These are phyloP conservation scores for Aureobasidium sp. DNA, from an alignment of 2,329 filamentous ascomycete species.

Conservation along the genomic window DNA sequence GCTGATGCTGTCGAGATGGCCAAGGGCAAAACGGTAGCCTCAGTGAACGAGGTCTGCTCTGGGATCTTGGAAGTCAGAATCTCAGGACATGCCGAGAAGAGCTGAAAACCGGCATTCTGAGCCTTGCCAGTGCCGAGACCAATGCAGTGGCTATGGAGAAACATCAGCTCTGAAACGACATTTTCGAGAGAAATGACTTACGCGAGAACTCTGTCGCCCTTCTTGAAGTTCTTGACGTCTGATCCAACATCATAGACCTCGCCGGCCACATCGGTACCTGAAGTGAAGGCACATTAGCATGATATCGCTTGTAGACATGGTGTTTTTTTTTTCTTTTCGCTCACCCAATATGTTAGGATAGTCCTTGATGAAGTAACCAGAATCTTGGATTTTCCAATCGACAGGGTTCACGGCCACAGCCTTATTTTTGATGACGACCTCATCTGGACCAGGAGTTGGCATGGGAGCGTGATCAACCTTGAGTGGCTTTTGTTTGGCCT, in stretches of 20 bases:
- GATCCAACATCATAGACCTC: slow-evolving; percentile 29
- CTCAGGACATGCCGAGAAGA: slow-evolving; percentile 25
- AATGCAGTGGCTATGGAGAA: slow-evolving; percentile 1
- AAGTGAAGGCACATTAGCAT: not conserved
- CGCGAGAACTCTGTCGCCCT: slow-evolving; percentile 42
- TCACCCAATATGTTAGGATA: slow-evolving; percentile 27
- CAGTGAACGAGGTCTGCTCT: slow-evolving; percentile 26
- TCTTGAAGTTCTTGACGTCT: slow-evolving; percentile 38
- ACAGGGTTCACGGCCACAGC: slow-evolving; percentile 31
- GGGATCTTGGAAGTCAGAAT: slow-evolving; percentile 31
- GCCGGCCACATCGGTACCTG: slow-evolving; percentile 27
- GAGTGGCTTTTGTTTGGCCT: slow-evolving; percentile 13
- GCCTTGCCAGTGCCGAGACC: slow-evolving; percentile 10
- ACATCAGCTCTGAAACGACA: not conserved
- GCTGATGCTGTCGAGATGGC: slow-evolving; percentile 35
- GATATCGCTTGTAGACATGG: too few relatives aligned
- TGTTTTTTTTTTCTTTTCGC: too few relatives aligned
- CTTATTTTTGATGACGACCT: slow-evolving; percentile 28
- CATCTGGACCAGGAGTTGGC: slow-evolving; percentile 23
- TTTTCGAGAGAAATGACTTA: not conserved
- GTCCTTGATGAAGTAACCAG: slow-evolving; percentile 23
- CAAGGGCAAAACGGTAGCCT: slow-evolving; percentile 35
- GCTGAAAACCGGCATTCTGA: slow-evolving; percentile 21
- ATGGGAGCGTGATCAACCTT: slow-evolving; percentile 22
- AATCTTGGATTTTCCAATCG: slow-evolving; percentile 30